Conservation (phyloP, 768 basidiomycete genomes). For the Amanita muscaria region DNA sequence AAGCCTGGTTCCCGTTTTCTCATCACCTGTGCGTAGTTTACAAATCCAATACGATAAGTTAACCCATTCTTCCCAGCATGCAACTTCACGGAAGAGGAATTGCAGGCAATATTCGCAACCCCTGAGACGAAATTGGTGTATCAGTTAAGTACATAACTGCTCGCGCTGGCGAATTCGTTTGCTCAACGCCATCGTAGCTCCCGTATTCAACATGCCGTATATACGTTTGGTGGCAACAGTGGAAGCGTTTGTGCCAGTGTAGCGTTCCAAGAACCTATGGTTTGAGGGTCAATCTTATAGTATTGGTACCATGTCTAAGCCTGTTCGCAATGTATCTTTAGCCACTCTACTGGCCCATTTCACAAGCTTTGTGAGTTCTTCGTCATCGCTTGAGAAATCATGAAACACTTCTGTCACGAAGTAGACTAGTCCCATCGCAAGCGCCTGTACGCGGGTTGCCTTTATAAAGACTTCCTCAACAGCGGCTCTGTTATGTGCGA, state of each 20-base stretch:
- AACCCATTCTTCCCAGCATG: conserved; percentile 41
- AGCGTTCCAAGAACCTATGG: conserved; percentile 48
- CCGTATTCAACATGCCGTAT: conserved; percentile 61
- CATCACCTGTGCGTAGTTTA: conserved; percentile 58
- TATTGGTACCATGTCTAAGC: conserved; percentile 44
- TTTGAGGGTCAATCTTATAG: conserved; percentile 13
- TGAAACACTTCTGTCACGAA: conserved; percentile 46
- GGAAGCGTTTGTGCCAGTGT: conserved; percentile 65
- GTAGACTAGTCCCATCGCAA: conserved; percentile 71
- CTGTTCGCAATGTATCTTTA: conserved; percentile 58
- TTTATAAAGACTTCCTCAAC: conserved; percentile 79
- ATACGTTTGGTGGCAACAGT: conserved; percentile 68
- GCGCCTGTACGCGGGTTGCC: conserved; percentile 49
- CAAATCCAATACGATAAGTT: neutral
- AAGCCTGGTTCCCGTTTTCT: conserved; percentile 64
- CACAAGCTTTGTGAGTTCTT: conserved; percentile 33
- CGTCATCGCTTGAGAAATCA: conserved; percentile 22
- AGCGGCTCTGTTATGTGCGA: conserved; percentile 44
- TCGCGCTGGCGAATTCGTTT: neutral
- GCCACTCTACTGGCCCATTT: conserved; percentile 64
- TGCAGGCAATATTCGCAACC: conserved; percentile 44
- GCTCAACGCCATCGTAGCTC: conserved; percentile 36
- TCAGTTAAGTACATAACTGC: conserved; percentile 40
- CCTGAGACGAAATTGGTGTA: conserved; percentile 44
- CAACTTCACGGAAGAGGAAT: conserved; percentile 77